phyloP scores from a whole-genome alignment of 805 yeast genomes.

The Scheffersomyces amazonensis region DNA sequence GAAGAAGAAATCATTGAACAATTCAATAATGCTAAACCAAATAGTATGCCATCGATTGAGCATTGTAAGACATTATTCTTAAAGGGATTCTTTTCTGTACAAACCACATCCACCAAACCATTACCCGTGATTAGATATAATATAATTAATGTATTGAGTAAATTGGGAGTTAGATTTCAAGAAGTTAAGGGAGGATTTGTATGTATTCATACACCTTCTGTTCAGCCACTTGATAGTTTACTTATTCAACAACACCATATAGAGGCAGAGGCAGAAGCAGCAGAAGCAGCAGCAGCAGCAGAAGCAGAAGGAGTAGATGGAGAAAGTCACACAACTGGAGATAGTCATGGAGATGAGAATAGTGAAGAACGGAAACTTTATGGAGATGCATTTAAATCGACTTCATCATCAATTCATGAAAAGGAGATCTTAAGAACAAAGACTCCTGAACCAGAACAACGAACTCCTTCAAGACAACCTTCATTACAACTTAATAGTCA shows the following conservation, averaged over 20 bases:
- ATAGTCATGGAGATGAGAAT: constrained; percentile 10
- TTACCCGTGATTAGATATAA: constrained; percentile 84
- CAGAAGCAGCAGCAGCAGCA: too few species aligned
- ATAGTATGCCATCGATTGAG: constrained; percentile 91
- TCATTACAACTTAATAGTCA: constrained; percentile 31
- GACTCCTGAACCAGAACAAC: constrained; percentile 25
- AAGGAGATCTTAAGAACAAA: constrained; percentile 11
- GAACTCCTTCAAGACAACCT: constrained; percentile 35
- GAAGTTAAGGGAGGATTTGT: constrained; percentile 94
- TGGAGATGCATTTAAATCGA: constrained; percentile 40
- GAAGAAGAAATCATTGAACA: constrained; percentile 43
- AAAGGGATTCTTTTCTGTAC: constrained; percentile 92
- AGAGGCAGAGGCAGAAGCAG: constrained; percentile 1
- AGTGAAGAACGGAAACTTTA: constrained; percentile 32
- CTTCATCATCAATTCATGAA: constrained; percentile 27
- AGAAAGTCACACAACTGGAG: constrained; percentile 2
- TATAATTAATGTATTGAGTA: constrained; percentile 71
- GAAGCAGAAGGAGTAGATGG: too few species aligned
- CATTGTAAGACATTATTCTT: constrained; percentile 86
- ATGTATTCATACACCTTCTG: constrained; percentile 67
- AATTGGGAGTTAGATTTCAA: constrained; percentile 73
- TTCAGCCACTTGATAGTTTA: constrained; percentile 2
- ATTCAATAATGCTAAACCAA: constrained; percentile 57
- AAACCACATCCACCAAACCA: constrained; percentile 91
- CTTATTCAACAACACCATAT: too few species aligned